Evolutionary conservation across 2,329 filamentous ascomycete species (phyloP), one percentile per base, ranked within the genome.

Genomic region (Tolypocladium endophyticum): DNA sequence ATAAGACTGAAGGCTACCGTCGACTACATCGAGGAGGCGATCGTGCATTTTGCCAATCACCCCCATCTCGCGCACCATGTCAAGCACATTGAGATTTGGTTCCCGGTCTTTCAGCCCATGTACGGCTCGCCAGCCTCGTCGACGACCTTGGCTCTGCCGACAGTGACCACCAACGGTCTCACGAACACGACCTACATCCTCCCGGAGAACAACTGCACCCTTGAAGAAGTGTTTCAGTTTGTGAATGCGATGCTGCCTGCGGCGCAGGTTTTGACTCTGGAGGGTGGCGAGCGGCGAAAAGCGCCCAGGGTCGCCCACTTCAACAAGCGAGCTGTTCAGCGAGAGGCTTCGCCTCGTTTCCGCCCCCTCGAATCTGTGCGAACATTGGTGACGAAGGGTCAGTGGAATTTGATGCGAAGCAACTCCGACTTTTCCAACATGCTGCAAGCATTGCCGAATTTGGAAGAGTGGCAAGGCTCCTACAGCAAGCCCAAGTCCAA

Each of bases 201-300:
- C 8, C 83, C 84, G 0, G 77, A 79, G 12, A 83, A 88, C 65
- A 90, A 90, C 69, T 87, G 86, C 64, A 85, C 86, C 0, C 72
- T 91, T 53, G 83, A 88, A 58, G 86, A 89, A 63, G 85, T 88
- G 1, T 89, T 91, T 63, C 73, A 75, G 57, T 87, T 89, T 61
- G 78, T 90, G 23, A 74, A 77, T 56, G 75, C 74, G 35, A 79
- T 80, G 14, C 84, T 89, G 47, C 81, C 85, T 0, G 78, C 83
- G 58, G 82, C 83, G 1, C 81, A 80, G 62, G 83, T 90, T 43
- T 74, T 92, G 67, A 91, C 88, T 0, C 76, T 91, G 20, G 87
- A 91, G 71, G 88, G 87, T n/a, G 88, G 88, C 4, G 87, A 91
- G 69, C 83, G 87, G 63, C 88, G 87, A 69, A 90, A 89, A 70